A percentile compares a stretch with the other conserved stretches of the same genome.
Conservation (phyloP, 2,329 filamentous ascomycete species). For the Xylariales sp. region DNA sequence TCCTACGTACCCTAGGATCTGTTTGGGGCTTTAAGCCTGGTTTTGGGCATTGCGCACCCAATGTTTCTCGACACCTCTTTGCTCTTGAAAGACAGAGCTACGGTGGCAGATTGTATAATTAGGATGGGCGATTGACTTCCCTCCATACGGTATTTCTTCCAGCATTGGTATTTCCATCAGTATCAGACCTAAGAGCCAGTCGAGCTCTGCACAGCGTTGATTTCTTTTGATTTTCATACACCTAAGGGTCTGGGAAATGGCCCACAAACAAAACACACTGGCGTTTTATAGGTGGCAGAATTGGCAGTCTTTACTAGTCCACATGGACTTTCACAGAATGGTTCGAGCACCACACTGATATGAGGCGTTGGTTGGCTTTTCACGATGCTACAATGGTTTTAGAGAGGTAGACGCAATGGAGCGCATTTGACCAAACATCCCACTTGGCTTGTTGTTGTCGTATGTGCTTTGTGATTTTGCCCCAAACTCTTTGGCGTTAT, state of each 20-base stretch:
- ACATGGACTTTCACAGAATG: too few species aligned
- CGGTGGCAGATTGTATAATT: too few species aligned
- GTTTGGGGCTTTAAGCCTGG: too few species aligned
- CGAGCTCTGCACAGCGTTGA: background rate
- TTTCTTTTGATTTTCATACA: background rate
- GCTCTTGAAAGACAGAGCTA: conserved; percentile 10
- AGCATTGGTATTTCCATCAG: conserved; percentile 4
- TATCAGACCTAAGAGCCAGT: background rate
- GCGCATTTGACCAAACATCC: background rate
- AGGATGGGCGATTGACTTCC: too few species aligned
- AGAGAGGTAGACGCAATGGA: conserved; percentile 1
- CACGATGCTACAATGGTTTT: background rate
- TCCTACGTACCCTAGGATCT: too few species aligned
- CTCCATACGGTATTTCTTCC: background rate
- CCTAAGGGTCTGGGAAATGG: background rate
- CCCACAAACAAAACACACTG: background rate
- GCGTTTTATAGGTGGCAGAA: background rate
- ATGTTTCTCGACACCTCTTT: too few species aligned
- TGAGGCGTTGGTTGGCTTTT: background rate
- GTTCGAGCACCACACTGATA: background rate
- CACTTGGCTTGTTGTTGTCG: too few species aligned
- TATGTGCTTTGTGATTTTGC: conserved; percentile 3
- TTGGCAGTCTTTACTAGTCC: background rate
- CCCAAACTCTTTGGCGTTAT: too few species aligned
- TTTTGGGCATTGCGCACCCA: too few species aligned